Evolutionary conservation across 2,329 filamentous ascomycete genomes (phyloP).

Genomic region (Chaetomiaceae sp.): DNA sequence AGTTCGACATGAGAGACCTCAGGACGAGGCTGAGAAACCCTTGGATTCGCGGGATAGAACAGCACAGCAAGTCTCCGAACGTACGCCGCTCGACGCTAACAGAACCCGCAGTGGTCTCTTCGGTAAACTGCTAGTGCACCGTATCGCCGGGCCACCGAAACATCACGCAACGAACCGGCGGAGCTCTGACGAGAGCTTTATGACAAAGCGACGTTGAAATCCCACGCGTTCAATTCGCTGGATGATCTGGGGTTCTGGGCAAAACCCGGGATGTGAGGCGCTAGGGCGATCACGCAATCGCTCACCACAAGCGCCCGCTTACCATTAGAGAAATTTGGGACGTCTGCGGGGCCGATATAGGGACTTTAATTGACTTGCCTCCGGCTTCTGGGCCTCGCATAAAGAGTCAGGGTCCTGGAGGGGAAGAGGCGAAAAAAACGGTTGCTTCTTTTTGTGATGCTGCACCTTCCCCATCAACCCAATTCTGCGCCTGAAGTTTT

Average conservation of each 20-base stretch:
- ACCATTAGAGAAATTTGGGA: conserved; percentile 26
- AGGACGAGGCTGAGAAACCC: not conserved
- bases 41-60: not conserved
- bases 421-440: conserved; percentile 5
- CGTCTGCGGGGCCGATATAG: conserved; percentile 29
- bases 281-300: conserved; percentile 36
- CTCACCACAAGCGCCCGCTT: conserved; percentile 16
- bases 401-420: conserved; percentile 15
- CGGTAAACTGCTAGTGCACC: conserved; percentile 2
- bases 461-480: conserved; percentile 32
- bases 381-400: conserved; percentile 18
- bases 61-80: not conserved
- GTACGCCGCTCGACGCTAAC: conserved; percentile 2
- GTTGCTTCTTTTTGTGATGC: conserved; percentile 28
- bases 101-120: not conserved
- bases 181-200: not conserved
- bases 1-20: not conserved
- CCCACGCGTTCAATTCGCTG: conserved; percentile 26
- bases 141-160: not conserved
- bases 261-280: conserved; percentile 24
- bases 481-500: conserved; percentile 20
- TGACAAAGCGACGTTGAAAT: conserved; percentile 28
- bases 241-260: conserved; percentile 21
- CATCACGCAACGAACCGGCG: not conserved
- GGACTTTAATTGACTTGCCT: conserved; percentile 20